Base-by-base conservation (phyloP, 2,329 filamentous ascomycete species). In the Ilyonectria robusta region DNA sequence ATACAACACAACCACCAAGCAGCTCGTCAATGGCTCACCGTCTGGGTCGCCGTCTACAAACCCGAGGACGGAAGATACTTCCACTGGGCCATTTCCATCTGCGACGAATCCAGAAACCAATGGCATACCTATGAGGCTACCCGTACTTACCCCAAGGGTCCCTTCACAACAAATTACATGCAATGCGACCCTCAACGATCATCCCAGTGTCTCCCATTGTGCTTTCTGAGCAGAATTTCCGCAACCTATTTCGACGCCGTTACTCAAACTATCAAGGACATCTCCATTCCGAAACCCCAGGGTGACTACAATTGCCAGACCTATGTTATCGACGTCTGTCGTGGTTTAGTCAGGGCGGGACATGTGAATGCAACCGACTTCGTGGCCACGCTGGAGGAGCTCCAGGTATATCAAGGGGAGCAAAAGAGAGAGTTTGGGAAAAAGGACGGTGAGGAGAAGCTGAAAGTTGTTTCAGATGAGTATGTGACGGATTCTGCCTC, bases 41-140 rank as follows among this genome's bases (percentile, higher is more conserved):
- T 50, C 6, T 50, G 17, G 13, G 9, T 50, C 10, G 47, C 26
- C 9, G 15, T 50, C 23, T 31, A 50, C 7, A 15, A 9, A 50
- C 47, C 47, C 15, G 17, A n/a, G 6, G 47, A n/a, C 4, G 47
- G 47, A 4, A 50, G 11, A 5, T 50, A 50, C 26, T 50, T 29
- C 26, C 47, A 50, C 47, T 50, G 47, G 47, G 47, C 47, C 15
- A 50, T 50, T n/a, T 8, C 23, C 26, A 50, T 50, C 23, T 17
- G n/a, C 15, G 47, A 50, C 8, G 15, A 50, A 17, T 31, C 31
- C 31, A 50, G 47, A 29, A 17, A 17, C 23, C 23, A 50, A 29
- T 50, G 47, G 47, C 47, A 50, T n/a, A 50, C 47, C n/a, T 50
- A 50, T 15, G 47, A 50, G 26, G 47, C 47, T 3, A n/a, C 6